Evolutionary conservation across 164 flowering plant species (phyloP), one percentile per base, ranked within the genome.

Genomic region (Vitis riparia): DNA sequence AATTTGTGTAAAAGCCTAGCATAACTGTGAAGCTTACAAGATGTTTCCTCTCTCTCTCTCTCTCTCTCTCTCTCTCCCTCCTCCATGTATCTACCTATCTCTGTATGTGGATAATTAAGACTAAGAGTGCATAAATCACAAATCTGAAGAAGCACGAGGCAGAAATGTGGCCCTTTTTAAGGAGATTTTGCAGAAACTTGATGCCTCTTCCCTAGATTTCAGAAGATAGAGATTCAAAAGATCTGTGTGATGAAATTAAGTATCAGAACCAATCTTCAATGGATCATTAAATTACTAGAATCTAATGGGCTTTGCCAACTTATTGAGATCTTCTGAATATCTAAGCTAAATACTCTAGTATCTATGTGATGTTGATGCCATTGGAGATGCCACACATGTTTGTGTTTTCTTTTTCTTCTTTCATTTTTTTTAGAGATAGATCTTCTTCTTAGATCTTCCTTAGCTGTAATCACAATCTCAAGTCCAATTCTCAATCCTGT

Each of bases 41-140:
- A 83, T 85, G 81, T 73, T 90, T 88, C 90, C 75, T 72, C 76
- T 76, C 63, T 77, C 78, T 77, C 78, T 77, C 73, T 73, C 58
- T 72, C 48, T 58, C 73, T 71, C 70, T 67, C 60, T 60, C 63
- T 65, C 52, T 65, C 13, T 27, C 15, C 59, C 30, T 69, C 69
- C 70, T 67, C 60, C 57, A 57, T 65, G 49, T 65, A 11, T 27
- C 15, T 62, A 19, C 65, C 51, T 77, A 59, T 66, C 71, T 47
- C 23, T 63, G 44, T 11, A 3, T 58, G 2, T 17, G 11, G 59
- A 63, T 66, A 62, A 47, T n/a, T 27, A 15, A 17, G 29, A 29
- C 32, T 11, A 47, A 53, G 51, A 4, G 5, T 44, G 19, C 72
- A 68, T 73, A 66, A 37, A 52, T 71, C 66, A 65, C 7, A 51